Base-by-base conservation (phyloP, 306 rosid species). In the Rosa rugosa region DNA sequence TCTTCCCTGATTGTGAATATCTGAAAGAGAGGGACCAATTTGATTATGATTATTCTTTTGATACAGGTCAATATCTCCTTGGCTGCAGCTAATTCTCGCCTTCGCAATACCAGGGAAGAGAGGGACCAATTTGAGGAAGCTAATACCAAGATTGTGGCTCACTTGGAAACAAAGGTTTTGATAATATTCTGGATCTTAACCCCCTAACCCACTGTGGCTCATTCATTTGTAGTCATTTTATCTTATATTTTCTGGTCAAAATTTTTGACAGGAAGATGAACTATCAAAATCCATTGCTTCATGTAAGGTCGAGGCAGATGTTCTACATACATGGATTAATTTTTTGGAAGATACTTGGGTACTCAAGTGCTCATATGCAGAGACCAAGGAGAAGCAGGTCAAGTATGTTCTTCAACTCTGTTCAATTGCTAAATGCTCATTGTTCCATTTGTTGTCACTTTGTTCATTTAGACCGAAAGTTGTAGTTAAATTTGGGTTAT, bases 121-220 rank as follows among this genome's bases (percentile, higher is more conserved):
- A 91, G 93, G 78, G 98, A 95, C 62, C 99, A 95, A 83, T 91
- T 95, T 87, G 96, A 95, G 86, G 99, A 93, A 90, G 98, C 99
- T 56, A 95, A 90, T 81, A 88, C 85, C 85, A 96, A 91, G 86
- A 93, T 95, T 81, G 90, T 95, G 80, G 96, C 76, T 13, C 99
- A 95, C 85, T 84, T 90, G 78, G 92, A 89, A 88, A 81, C 83
- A 72, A 93, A 89, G 97, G 99, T 91, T 72, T 70, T 71, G 51
- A 44, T 50, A 76, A 38, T 74, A 71, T 54, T 72, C 27, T 77
- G 20, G 51, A 38, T 67, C 57, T 25, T 69, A 36, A 66, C 22
- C 31, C 60, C 47, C 41, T 31, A 31, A 2, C 34, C 69, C 56
- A 50, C n/a, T 47, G 75, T 77, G 44, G n/a, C 27, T 59, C 36